Percentiles rank a stretch among this genome's conserved stretches.
phyloP scores from a whole-genome alignment of 2,329 filamentous ascomycete species.

The Fusarium robinianum region DNA sequence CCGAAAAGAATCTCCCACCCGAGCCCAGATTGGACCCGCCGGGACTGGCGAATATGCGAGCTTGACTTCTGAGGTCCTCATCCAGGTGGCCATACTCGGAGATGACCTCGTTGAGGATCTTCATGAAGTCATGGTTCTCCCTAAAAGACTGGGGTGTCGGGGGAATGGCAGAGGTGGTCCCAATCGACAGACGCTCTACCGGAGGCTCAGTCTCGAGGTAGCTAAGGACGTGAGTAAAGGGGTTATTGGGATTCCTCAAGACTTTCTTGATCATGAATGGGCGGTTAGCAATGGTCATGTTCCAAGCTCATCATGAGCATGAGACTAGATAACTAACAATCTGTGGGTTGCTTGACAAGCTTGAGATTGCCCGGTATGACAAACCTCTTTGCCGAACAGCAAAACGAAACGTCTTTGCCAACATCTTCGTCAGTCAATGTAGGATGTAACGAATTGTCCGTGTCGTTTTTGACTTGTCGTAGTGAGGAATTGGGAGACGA shows the following conservation, averaged over 20 bases:
- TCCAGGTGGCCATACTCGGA: conserved; percentile 60
- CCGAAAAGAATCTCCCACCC: conserved; percentile 55
- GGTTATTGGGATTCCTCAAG: conserved; percentile 53
- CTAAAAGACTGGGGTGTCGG: conserved; percentile 64
- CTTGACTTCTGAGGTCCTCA: conserved; percentile 59
- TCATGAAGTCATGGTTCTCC: conserved; percentile 63
- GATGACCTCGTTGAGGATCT: conserved; percentile 62
- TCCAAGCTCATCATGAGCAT: background rate
- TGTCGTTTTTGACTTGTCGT: background rate
- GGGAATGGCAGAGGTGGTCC: conserved; percentile 61
- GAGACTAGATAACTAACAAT: conserved; percentile 50
- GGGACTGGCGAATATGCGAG: conserved; percentile 62
- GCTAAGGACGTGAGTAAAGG: conserved; percentile 58
- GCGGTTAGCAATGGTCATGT: no score
- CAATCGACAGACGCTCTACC: conserved; percentile 58
- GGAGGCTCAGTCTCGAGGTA: conserved; percentile 64
- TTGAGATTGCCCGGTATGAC: conserved; percentile 47
- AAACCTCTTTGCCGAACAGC: conserved; percentile 24
- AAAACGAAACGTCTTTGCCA: conserved; percentile 33
- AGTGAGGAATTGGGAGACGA: conserved; percentile 6
- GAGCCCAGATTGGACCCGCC: conserved; percentile 58
- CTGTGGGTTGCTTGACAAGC: conserved; percentile 54
- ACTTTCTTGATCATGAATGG: conserved; percentile 60
- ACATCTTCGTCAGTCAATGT: conserved; percentile 32
- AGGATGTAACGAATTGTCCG: conserved; percentile 4